A percentile compares a stretch with the other conserved stretches of the same genome.
Conservation (phyloP, 257 asterid genomes). For the Haberlea rhodopensis region DNA sequence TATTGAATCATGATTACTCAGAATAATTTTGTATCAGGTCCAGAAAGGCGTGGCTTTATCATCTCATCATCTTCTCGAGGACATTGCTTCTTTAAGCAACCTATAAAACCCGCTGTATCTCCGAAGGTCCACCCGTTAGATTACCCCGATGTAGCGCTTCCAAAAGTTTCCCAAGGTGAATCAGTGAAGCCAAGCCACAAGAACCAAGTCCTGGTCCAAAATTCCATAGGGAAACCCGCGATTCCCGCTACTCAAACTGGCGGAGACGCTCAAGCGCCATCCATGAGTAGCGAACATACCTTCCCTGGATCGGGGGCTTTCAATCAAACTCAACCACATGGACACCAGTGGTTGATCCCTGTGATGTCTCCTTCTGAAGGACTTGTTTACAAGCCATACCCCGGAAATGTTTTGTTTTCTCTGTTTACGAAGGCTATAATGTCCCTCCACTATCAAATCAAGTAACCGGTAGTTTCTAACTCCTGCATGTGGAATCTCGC, state of each 20-base stretch:
- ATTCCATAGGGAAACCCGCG: slow-evolving; percentile 44
- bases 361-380: slow-evolving; percentile 95
- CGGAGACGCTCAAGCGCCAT: slow-evolving; percentile 3
- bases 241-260: slow-evolving; percentile 41
- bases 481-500: slow-evolving; percentile 48
- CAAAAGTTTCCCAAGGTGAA: slow-evolving; percentile 35
- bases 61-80: slow-evolving; percentile 58
- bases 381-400: slow-evolving; percentile 78
- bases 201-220: slow-evolving; percentile 63
- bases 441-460: background rate
- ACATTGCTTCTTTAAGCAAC: slow-evolving; percentile 34
- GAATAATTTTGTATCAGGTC: slow-evolving; percentile 45
- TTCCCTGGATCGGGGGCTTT: slow-evolving; percentile 32
- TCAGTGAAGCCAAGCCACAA: slow-evolving; percentile 33
- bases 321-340: slow-evolving; percentile 45
- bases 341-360: slow-evolving; percentile 87
- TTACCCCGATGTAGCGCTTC: slow-evolving; percentile 31
- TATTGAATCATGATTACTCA: background rate
- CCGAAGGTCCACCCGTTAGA: slow-evolving; percentile 46
- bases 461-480: slow-evolving; percentile 22
- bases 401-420: slow-evolving; percentile 44
- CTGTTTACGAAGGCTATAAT: slow-evolving; percentile 2
- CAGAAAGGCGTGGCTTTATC: slow-evolving; percentile 70
- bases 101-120: slow-evolving; percentile 36
- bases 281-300: background rate